These are phyloP conservation scores for Ogataea methanolica DNA, from an alignment of 805 yeast genomes.

Conservation along the genomic window DNA sequence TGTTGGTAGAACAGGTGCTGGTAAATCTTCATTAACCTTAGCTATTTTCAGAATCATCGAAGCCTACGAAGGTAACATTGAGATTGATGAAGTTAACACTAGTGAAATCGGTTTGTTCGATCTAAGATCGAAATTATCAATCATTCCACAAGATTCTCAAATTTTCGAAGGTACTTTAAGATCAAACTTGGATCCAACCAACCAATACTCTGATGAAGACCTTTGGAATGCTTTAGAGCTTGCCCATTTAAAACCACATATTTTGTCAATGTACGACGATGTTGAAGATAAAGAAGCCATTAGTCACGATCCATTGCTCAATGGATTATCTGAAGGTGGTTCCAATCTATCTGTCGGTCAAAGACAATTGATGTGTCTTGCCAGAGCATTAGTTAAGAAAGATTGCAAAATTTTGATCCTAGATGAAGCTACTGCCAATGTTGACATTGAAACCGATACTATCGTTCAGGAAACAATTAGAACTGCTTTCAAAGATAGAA, in stretches of 20 bases:
- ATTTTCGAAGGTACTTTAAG: constrained; percentile 83
- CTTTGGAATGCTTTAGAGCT: constrained; percentile 79
- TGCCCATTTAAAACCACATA: constrained; percentile 70
- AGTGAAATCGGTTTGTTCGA: constrained; percentile 69
- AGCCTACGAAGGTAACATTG: constrained; percentile 55
- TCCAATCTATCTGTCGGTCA: constrained; percentile 86
- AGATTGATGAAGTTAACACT: constrained; percentile 67
- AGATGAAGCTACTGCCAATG: constrained; percentile 89
- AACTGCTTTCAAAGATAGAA: constrained; percentile 66
- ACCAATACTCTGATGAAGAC: constrained; percentile 61
- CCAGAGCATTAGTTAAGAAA: constrained; percentile 67
- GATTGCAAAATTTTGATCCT: constrained; percentile 56
- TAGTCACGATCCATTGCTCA: constrained; percentile 23
- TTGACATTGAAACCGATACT: constrained; percentile 79
- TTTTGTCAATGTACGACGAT: constrained; percentile 48
- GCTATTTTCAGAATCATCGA: constrained; percentile 86
- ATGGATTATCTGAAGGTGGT: constrained; percentile 31
- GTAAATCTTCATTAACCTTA: constrained; percentile 80
- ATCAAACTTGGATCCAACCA: constrained; percentile 82
- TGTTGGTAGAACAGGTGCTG: constrained; percentile 97
- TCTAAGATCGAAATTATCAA: constrained; percentile 70
- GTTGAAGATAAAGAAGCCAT: constrained; percentile 36
- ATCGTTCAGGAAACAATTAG: constrained; percentile 76
- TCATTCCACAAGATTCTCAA: constrained; percentile 93
- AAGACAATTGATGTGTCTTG: constrained; percentile 79